These are phyloP conservation scores for Heritiera littoralis DNA, from an alignment of 345 rosid species.

Conservation along the genomic window DNA sequence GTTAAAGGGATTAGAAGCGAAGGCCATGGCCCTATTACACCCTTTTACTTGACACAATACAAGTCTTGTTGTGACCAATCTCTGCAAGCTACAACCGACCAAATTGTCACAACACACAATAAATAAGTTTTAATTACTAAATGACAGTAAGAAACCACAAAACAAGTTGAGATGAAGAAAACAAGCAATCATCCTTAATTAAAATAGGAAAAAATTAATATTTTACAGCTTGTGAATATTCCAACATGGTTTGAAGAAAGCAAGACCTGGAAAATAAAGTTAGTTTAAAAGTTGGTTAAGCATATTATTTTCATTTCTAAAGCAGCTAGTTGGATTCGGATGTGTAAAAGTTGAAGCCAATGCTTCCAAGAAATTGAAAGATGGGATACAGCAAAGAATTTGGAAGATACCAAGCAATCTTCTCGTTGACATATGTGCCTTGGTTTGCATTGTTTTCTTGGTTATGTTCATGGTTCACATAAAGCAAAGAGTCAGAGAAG, in stretches of 20 bases:
- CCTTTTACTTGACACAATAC: conserved; percentile 63
- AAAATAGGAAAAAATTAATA: neutral
- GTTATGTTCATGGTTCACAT: neutral
- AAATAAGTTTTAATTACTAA: neutral
- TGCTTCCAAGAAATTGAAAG: neutral
- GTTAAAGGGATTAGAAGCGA: neutral
- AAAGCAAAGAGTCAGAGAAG: neutral
- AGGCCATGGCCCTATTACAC: neutral
- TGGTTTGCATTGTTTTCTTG: neutral
- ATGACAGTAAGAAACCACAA: neutral
- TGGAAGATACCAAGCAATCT: conserved; percentile 13
- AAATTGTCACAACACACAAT: neutral
- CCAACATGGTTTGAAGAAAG: neutral
- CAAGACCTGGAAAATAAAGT: neutral
- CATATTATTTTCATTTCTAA: neutral
- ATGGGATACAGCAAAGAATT: too few relatives aligned
- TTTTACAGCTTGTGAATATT: neutral
- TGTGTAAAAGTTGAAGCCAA: neutral
- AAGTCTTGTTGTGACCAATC: conserved; percentile 29
- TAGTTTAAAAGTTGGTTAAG: neutral
- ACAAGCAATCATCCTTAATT: neutral
- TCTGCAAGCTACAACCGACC: conserved; percentile 38
- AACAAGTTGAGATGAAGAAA: neutral
- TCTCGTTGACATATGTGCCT: neutral
- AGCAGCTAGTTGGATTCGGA: neutral